Percentiles rank a stretch among this genome's conserved stretches.
Conservation (phyloP, 2,329 filamentous ascomycete species). For the Apiospora kogelbergensis region DNA sequence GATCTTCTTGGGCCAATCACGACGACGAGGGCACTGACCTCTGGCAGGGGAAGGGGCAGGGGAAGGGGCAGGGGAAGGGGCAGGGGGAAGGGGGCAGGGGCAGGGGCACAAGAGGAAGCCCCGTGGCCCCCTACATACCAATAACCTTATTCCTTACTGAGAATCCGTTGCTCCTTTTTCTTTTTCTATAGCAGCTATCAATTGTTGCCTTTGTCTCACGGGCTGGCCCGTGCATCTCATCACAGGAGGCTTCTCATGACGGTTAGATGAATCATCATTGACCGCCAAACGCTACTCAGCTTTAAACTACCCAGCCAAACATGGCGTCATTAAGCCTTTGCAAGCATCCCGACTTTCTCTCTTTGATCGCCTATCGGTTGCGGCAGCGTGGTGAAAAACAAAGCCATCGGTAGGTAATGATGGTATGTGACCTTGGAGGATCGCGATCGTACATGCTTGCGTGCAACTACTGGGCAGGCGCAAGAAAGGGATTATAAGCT, state of each 20-base stretch:
- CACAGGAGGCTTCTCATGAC: not conserved
- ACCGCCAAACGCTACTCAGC: not conserved
- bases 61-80: too few relatives aligned
- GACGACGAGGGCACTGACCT: not conserved
- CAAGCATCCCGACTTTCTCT: not conserved
- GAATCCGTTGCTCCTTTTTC: not conserved
- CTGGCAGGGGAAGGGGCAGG: too few relatives aligned
- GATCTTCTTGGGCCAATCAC: not conserved
- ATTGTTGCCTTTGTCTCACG: not conserved
- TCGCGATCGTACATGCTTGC: not conserved
- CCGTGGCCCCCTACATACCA: not conserved
- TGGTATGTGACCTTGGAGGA: not conserved
- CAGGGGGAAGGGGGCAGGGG: too few relatives aligned
- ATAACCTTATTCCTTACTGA: not conserved
- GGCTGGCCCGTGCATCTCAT: not conserved
- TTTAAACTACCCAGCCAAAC: not conserved
- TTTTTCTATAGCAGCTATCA: not conserved
- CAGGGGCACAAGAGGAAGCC: too few relatives aligned
- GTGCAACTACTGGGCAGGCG: not conserved
- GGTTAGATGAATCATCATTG: not conserved
- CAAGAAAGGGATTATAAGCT: not conserved
- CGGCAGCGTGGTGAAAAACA: not conserved
- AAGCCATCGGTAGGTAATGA: not conserved
- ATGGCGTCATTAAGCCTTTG: not conserved
- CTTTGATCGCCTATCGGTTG: not conserved